phyloP scores from a whole-genome alignment of 1,284 basidiomycete genomes.

The Erythrobasidium hasegawianum region DNA sequence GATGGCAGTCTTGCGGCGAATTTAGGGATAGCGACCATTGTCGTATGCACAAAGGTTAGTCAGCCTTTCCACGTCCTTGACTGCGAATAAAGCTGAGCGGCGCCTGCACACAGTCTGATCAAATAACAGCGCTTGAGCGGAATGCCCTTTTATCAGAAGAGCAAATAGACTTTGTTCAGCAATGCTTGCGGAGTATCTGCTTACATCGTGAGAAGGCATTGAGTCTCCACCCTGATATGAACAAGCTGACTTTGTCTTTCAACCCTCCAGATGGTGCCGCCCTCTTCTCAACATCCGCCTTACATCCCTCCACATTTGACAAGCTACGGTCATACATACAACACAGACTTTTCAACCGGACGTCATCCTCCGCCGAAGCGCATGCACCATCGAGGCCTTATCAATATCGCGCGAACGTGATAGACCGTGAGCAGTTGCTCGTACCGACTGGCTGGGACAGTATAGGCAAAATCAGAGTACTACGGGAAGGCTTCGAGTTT shows the following conservation, averaged over 20 bases:
- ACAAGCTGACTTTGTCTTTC: neutral
- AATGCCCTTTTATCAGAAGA: slow-evolving; percentile 65
- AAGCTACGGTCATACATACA: slow-evolving; percentile 79
- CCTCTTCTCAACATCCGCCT: slow-evolving; percentile 81
- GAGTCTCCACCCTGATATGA: slow-evolving; percentile 1
- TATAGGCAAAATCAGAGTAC: slow-evolving; percentile 89
- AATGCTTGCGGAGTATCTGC: slow-evolving; percentile 84
- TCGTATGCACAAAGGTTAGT: slow-evolving; percentile 76
- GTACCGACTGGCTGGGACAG: slow-evolving; percentile 96
- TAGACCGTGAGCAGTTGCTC: slow-evolving; percentile 86
- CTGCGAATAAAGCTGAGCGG: slow-evolving; percentile 54
- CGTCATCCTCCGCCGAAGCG: slow-evolving; percentile 47
- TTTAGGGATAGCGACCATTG: slow-evolving; percentile 78
- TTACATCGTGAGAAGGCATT: slow-evolving; percentile 69
- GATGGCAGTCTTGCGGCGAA: slow-evolving; percentile 60
- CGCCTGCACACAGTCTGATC: slow-evolving; percentile 49
- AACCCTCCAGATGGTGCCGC: slow-evolving; percentile 75
- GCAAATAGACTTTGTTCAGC: slow-evolving; percentile 90
- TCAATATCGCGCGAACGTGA: slow-evolving; percentile 75
- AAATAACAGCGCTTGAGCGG: slow-evolving; percentile 48
- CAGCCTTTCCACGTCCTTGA: neutral
- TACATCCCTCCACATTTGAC: slow-evolving; percentile 69
- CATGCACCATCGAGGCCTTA: slow-evolving; percentile 78
- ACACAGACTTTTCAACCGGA: slow-evolving; percentile 72
- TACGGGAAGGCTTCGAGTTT: slow-evolving; percentile 87